These are phyloP conservation scores for Rhodotorula diobovata DNA, from an alignment of 768 basidiomycete genomes.

Conservation along the genomic window DNA sequence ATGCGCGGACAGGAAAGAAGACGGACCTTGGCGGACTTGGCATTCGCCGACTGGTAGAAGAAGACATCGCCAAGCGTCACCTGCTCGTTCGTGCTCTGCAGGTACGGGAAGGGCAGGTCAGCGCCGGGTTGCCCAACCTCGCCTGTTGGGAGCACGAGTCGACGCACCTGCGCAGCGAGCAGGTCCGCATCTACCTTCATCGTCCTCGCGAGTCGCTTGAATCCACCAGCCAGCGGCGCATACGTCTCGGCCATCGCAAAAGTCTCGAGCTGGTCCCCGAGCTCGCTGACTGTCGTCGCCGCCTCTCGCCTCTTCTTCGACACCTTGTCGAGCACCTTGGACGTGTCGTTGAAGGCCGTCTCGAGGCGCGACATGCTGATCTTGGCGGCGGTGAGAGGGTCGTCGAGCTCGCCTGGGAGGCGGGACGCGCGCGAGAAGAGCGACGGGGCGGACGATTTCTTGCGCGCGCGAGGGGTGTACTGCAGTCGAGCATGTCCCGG, in stretches of 20 bases:
- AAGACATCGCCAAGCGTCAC: constrained; percentile 93
- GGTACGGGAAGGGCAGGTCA: neutral
- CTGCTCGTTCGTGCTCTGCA: constrained; percentile 77
- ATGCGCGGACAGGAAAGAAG: neutral
- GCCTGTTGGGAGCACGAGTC: neutral
- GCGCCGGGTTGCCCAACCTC: too few species aligned
- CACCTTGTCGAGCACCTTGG: constrained; percentile 82
- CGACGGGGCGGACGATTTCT: constrained; percentile 15
- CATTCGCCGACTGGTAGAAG: constrained; percentile 94
- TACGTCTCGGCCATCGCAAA: constrained; percentile 85
- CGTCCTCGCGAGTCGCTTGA: constrained; percentile 77
- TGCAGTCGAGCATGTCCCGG: constrained; percentile 18
- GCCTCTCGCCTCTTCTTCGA: constrained; percentile 66
- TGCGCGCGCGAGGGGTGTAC: constrained; percentile 44
- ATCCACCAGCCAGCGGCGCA: constrained; percentile 71
- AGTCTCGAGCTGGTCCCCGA: constrained; percentile 87
- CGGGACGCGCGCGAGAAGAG: constrained; percentile 20
- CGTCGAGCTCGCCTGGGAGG: constrained; percentile 30
- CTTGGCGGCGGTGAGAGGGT: constrained; percentile 75
- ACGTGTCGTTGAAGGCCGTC: constrained; percentile 83
- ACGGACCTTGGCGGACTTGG: constrained; percentile 76
- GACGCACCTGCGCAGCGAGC: constrained; percentile 56
- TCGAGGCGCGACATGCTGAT: constrained; percentile 90
- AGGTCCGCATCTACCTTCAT: constrained; percentile 59
- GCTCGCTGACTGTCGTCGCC: constrained; percentile 72